Conservation (phyloP, 257 asterid species). For the Orobanche coerulescens region DNA sequence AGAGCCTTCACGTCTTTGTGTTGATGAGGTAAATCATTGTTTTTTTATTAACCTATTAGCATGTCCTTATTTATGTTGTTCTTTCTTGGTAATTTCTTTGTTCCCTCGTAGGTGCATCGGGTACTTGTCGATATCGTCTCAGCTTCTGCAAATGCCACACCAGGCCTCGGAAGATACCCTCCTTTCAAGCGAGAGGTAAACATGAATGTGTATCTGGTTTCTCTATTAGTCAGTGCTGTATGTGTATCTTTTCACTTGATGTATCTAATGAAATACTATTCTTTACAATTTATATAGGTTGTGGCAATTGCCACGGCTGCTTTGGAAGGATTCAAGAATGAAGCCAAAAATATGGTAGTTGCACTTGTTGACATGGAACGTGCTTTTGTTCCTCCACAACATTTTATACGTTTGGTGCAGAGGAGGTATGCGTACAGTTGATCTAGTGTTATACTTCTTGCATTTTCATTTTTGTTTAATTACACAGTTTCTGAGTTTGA, state of each 20-base stretch:
- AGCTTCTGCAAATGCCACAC: constrained; percentile 90
- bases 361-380: constrained; percentile 99
- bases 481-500: neutral
- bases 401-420: constrained; percentile 92
- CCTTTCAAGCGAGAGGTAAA: constrained; percentile 94
- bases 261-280: constrained; percentile 14
- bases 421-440: constrained; percentile 52
- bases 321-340: constrained; percentile 81
- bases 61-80: constrained; percentile 30
- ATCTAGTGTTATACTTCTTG: constrained; percentile 12
- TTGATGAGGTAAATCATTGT: constrained; percentile 68
- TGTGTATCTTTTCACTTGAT: neutral
- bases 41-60: neutral
- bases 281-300: constrained; percentile 40
- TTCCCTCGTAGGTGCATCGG: constrained; percentile 65
- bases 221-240: constrained; percentile 16
- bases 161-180: constrained; percentile 99
- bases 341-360: constrained; percentile 91
- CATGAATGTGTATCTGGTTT: constrained; percentile 10
- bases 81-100: constrained; percentile 34
- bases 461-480: neutral
- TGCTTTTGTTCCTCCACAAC: constrained; percentile 98
- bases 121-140: constrained; percentile 87
- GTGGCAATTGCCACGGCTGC: constrained; percentile 83
- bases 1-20: constrained; percentile 97